Evolutionary conservation across 441 rosid genomes (phyloP).

Genomic region (Pelargonium citronellum): DNA sequence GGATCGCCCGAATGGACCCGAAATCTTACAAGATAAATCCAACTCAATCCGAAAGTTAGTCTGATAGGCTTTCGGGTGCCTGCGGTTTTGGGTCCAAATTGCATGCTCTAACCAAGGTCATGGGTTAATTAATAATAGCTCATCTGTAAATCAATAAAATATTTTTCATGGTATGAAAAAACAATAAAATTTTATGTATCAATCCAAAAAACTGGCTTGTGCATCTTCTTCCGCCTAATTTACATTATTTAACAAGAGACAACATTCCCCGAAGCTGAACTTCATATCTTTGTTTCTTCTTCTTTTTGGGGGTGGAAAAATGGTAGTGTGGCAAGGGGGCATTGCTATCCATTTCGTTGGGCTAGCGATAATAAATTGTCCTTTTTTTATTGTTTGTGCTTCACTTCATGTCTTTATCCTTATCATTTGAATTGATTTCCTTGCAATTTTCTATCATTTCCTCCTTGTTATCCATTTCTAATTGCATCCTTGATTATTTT

Average conservation of each 20-base stretch:
- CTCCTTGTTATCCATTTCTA: background rate
- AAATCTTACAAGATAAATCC: too few relatives aligned
- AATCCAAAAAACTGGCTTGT: background rate
- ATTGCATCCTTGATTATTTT: conserved; percentile 20
- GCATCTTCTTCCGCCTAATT: background rate
- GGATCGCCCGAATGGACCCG: too few relatives aligned
- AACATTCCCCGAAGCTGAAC: background rate
- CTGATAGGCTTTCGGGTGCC: too few relatives aligned
- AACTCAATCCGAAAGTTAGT: too few relatives aligned
- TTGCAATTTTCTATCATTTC: background rate
- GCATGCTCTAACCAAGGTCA: background rate
- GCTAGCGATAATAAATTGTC: background rate
- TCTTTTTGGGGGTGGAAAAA: background rate
- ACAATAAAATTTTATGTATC: background rate
- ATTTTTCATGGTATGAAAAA: too few relatives aligned
- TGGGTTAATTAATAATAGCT: background rate
- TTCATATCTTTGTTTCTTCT: background rate
- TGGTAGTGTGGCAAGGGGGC: background rate
- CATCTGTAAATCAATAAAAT: background rate
- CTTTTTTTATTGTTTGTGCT: background rate
- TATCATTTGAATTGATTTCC: background rate
- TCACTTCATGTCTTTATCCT: background rate
- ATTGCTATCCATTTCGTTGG: background rate
- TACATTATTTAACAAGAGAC: background rate
- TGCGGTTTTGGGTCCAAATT: too few relatives aligned